These are phyloP conservation scores for Flaveria floridana DNA, from an alignment of 140 eudicot species.

Conservation along the genomic window DNA sequence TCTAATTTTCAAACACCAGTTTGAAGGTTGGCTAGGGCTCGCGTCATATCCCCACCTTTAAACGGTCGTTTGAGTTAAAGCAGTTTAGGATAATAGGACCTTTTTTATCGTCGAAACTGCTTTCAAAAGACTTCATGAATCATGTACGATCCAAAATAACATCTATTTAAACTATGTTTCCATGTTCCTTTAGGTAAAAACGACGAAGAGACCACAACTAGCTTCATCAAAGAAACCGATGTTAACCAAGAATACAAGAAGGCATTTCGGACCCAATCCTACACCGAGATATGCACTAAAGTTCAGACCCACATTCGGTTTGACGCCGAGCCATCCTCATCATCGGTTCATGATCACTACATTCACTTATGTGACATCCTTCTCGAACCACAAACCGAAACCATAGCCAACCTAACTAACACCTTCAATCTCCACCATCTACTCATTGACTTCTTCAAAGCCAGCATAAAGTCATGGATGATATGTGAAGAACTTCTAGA, in stretches of 20 bases:
- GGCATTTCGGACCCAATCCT: slow-evolving; percentile 78
- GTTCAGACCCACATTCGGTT: slow-evolving; percentile 45
- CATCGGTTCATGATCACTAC: slow-evolving; percentile 28
- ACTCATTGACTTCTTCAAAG: slow-evolving; percentile 50
- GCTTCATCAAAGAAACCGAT: slow-evolving; percentile 39
- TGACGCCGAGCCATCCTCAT: slow-evolving; percentile 27
- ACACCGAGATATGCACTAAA: slow-evolving; percentile 48
- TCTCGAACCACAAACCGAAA: slow-evolving; percentile 61
- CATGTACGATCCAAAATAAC: not conserved
- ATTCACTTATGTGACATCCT: slow-evolving; percentile 41
- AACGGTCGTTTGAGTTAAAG: too few species aligned
- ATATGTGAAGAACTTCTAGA: slow-evolving; percentile 54
- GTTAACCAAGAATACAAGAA: slow-evolving; percentile 64
- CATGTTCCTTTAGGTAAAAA: slow-evolving; percentile 35
- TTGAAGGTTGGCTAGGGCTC: too few species aligned
- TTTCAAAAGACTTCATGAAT: not conserved
- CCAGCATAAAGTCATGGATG: slow-evolving; percentile 50
- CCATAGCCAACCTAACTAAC: slow-evolving; percentile 38
- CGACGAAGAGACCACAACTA: slow-evolving; percentile 24
- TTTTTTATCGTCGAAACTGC: too few species aligned
- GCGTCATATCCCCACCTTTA: too few species aligned
- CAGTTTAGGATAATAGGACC: too few species aligned
- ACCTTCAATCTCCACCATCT: slow-evolving; percentile 42
- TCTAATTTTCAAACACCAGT: too few species aligned
- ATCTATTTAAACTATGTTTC: slow-evolving; percentile 1